Conservation (phyloP, 176 grass and related monocot genomes). For the Aegilops tauschii region DNA sequence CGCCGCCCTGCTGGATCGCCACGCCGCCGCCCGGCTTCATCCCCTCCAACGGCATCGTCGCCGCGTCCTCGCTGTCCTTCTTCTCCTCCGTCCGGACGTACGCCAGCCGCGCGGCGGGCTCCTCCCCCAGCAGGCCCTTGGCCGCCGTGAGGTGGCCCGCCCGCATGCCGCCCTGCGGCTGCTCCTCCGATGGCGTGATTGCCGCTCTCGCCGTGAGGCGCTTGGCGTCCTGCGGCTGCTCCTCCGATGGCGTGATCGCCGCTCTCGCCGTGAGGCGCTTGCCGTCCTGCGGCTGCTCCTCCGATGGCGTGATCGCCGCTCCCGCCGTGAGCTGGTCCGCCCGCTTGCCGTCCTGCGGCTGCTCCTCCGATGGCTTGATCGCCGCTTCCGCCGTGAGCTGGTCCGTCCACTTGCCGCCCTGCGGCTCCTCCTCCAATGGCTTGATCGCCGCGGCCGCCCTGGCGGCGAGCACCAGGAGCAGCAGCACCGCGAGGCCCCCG, state of each 20-base stretch:
- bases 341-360: background rate
- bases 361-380: background rate
- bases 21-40: background rate
- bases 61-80: background rate
- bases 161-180: background rate
- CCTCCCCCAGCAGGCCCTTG: background rate
- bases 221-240: background rate
- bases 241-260: background rate
- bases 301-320: background rate
- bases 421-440: background rate
- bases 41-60: background rate
- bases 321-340: background rate
- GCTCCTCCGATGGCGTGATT: background rate
- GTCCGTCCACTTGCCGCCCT: background rate
- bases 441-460: background rate
- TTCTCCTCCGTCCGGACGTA: background rate
- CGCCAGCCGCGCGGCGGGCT: background rate
- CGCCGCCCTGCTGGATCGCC: conserved; percentile 29
- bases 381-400: background rate
- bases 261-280: background rate
- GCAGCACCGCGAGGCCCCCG: background rate
- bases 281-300: background rate
- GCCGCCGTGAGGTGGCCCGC: background rate
- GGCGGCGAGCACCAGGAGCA: conserved; percentile 31
- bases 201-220: background rate